Percentiles rank a stretch among this genome's conserved stretches.
Evolutionary conservation across 176 grass and related monocot species (phyloP).

Genomic region (Hsuehochloa calcarea): DNA sequence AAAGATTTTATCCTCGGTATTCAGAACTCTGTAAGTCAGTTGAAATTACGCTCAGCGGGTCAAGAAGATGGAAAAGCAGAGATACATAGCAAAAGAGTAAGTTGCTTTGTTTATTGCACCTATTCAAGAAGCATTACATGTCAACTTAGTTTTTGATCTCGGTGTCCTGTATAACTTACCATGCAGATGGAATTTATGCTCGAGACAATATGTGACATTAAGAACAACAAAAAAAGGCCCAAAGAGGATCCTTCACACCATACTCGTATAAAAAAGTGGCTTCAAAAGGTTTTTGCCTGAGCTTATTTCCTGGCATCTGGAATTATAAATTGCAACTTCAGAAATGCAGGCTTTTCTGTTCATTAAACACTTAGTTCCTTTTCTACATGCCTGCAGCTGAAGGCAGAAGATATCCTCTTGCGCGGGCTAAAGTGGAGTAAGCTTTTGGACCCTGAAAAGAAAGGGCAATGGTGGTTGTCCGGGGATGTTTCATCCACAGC

Average conservation of each 20-base stretch:
- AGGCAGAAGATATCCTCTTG: conserved; percentile 66
- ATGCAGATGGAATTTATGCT: conserved; percentile 96
- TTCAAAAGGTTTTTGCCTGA: conserved; percentile 67
- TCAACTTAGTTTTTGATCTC: conserved; percentile 7
- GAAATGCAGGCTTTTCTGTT: conserved; percentile 10
- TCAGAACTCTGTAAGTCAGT: conserved; percentile 66
- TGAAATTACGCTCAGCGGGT: conserved; percentile 48
- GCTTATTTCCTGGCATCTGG: background rate
- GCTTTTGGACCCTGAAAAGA: conserved; percentile 83
- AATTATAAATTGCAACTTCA: conserved; percentile 6
- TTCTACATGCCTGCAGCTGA: conserved; percentile 51
- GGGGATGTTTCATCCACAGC: conserved; percentile 47
- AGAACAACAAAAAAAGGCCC: conserved; percentile 87
- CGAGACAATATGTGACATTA: conserved; percentile 89
- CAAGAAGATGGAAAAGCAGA: conserved; percentile 51
- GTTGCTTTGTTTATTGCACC: conserved; percentile 26
- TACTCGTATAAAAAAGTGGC: conserved; percentile 82
- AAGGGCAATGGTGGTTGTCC: conserved; percentile 96
- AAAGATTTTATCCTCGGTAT: conserved; percentile 87
- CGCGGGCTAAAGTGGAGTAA: conserved; percentile 76
- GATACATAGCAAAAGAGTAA: conserved; percentile 74
- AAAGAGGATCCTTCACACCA: conserved; percentile 82
- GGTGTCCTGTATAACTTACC: conserved; percentile 34
- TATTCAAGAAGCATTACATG: conserved; percentile 23
- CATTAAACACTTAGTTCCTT: conserved; percentile 7